Conservation (phyloP, 352 stramenopile genomes). For the Elongisporangium anandrum region DNA sequence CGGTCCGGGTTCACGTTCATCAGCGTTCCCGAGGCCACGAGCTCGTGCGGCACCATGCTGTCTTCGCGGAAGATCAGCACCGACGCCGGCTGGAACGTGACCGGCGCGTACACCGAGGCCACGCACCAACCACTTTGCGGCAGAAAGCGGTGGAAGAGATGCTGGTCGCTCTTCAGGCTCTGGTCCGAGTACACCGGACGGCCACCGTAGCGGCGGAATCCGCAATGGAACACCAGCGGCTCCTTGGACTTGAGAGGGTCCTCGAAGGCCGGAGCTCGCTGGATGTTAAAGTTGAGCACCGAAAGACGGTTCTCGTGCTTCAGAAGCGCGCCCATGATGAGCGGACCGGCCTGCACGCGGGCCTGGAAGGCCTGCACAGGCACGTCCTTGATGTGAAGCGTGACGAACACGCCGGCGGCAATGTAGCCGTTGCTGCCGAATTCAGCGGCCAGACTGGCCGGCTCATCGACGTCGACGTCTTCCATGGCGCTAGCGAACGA, state of each 20-base stretch:
- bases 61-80: constrained; percentile 93
- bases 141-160: constrained; percentile 98
- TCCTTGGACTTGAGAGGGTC: constrained; percentile 97
- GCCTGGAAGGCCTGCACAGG: constrained; percentile 46
- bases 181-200: constrained; percentile 97
- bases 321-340: constrained; percentile 86
- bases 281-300: constrained; percentile 96
- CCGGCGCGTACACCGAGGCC: constrained; percentile 86
- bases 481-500: constrained; percentile 62
- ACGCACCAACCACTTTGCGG: constrained; percentile 89
- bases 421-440: constrained; percentile 86
- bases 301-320: constrained; percentile 98
- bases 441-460: constrained; percentile 34
- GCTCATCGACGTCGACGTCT: constrained; percentile 67
- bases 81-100: constrained; percentile 96
- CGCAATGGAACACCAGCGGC: constrained; percentile 93
- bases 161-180: constrained; percentile 98
- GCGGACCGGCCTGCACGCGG: constrained; percentile 51
- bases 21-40: constrained; percentile 94
- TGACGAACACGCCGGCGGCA: constrained; percentile 92
- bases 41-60: constrained; percentile 28
- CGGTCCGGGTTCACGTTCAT: constrained; percentile 96
- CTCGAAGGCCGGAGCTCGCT: constrained; percentile 68
- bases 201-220: constrained; percentile 93
- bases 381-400: constrained; percentile 76